These are phyloP conservation scores for Cadophora gregata DNA, from an alignment of 2,329 filamentous ascomycete genomes.

Conservation along the genomic window DNA sequence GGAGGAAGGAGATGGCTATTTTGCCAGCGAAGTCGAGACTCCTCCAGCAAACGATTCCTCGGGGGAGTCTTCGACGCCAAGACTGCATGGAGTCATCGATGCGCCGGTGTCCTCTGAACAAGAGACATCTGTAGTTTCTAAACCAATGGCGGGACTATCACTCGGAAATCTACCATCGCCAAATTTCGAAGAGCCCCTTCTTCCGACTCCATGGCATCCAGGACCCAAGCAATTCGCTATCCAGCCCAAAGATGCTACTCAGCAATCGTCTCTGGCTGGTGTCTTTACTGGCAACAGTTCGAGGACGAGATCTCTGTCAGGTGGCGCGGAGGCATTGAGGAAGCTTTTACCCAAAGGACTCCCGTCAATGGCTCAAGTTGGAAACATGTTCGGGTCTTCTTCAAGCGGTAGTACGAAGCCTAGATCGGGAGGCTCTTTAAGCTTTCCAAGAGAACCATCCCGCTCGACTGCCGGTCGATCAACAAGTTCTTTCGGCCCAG, in stretches of 20 bases:
- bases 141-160: constrained; percentile 35
- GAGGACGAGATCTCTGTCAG: constrained; percentile 58
- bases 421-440: constrained; percentile 21
- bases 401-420: constrained; percentile 27
- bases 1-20: constrained; percentile 52
- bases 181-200: constrained; percentile 32
- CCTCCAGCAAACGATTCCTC: constrained; percentile 32
- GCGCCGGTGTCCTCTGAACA: constrained; percentile 3
- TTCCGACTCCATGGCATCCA: constrained; percentile 50
- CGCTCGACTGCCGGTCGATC: constrained; percentile 1
- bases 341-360: constrained; percentile 59
- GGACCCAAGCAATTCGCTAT: constrained; percentile 49
- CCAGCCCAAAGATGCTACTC: constrained; percentile 38
- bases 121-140: constrained; percentile 33
- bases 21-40: constrained; percentile 46
- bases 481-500: constrained; percentile 23
- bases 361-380: constrained; percentile 51
- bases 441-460: constrained; percentile 21
- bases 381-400: constrained; percentile 41
- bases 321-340: constrained; percentile 62
- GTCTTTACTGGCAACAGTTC: constrained; percentile 50
- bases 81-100: not conserved
- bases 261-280: constrained; percentile 50
- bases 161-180: constrained; percentile 40
- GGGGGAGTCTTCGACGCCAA: constrained; percentile 13